phyloP scores from a whole-genome alignment of 768 basidiomycete genomes.

The Agrocybe chaxingu region DNA sequence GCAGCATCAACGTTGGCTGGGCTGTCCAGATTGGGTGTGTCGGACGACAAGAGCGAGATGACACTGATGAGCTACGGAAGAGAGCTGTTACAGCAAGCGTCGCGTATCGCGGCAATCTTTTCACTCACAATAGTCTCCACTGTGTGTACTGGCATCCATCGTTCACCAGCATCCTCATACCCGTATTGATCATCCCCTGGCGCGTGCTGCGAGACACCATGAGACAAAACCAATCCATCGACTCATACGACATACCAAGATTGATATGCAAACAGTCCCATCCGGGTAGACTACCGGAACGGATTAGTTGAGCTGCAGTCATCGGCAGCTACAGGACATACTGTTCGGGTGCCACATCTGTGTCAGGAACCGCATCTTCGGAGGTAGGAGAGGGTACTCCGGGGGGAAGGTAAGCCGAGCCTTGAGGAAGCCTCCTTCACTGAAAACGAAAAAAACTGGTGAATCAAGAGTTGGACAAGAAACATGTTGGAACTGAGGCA shows the following conservation, averaged over 20 bases:
- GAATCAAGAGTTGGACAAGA: background rate
- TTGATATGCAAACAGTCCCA: constrained; percentile 94
- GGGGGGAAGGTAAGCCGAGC: constrained; percentile 85
- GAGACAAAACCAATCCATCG: too few relatives aligned
- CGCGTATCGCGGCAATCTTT: constrained; percentile 13
- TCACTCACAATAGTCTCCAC: constrained; percentile 88
- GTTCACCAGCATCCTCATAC: constrained; percentile 94
- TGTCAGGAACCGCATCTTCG: constrained; percentile 95
- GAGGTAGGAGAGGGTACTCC: constrained; percentile 88
- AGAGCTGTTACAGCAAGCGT: constrained; percentile 7
- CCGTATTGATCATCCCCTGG: constrained; percentile 97
- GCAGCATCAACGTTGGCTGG: constrained; percentile 98
- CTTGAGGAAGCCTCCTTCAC: constrained; percentile 96
- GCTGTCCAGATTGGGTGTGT: constrained; percentile 87
- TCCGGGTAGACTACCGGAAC: constrained; percentile 78
- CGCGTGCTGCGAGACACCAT: constrained; percentile 58
- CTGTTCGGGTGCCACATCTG: constrained; percentile 99
- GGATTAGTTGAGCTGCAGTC: background rate
- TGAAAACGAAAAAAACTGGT: constrained; percentile 28
- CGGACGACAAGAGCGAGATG: constrained; percentile 91
- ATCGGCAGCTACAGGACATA: constrained; percentile 31
- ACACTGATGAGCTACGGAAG: constrained; percentile 81
- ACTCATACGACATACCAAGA: constrained; percentile 54
- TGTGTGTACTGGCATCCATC: constrained; percentile 97
- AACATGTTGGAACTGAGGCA: constrained; percentile 17